Conservation (phyloP, 2,329 filamentous ascomycete species). For the Fusarium sp. region DNA sequence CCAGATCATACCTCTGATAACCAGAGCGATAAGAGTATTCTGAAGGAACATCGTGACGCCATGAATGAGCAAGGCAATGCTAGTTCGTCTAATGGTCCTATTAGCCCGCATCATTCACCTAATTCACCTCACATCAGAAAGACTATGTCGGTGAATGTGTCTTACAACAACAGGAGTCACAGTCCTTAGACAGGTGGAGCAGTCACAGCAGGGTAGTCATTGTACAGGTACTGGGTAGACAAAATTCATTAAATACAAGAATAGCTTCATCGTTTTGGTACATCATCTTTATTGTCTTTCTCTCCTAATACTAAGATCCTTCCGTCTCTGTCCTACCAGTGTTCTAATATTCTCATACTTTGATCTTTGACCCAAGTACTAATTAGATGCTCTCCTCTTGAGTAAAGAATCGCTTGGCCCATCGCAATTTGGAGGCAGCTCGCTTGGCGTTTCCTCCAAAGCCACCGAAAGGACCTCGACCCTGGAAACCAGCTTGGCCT, state of each 20-base stretch:
- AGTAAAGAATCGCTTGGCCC: conserved; percentile 23
- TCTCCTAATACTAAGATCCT: background rate
- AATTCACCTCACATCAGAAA: conserved; percentile 11
- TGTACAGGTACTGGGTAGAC: background rate
- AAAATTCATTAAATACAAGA: background rate
- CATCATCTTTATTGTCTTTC: conserved; percentile 14
- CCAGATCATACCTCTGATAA: conserved; percentile 20
- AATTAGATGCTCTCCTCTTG: background rate
- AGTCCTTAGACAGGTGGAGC: too few relatives aligned
- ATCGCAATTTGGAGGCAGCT: conserved; percentile 13
- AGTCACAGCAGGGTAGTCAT: background rate
- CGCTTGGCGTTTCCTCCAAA: conserved; percentile 30
- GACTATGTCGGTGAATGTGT: conserved; percentile 18
- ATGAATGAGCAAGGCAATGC: background rate
- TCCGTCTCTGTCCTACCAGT: background rate
- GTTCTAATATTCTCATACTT: background rate
- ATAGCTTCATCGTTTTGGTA: background rate
- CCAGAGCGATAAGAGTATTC: conserved; percentile 30
- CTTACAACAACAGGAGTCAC: conserved; percentile 8
- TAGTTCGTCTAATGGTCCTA: background rate
- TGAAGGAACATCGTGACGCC: conserved; percentile 5
- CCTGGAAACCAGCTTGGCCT: background rate
- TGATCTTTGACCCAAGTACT: rapidly evolving
- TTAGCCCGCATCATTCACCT: background rate
- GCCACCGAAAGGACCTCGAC: background rate